These are phyloP conservation scores for Dianthus caryophyllus DNA, from an alignment of 148 eudicot species.

Conservation along the genomic window DNA sequence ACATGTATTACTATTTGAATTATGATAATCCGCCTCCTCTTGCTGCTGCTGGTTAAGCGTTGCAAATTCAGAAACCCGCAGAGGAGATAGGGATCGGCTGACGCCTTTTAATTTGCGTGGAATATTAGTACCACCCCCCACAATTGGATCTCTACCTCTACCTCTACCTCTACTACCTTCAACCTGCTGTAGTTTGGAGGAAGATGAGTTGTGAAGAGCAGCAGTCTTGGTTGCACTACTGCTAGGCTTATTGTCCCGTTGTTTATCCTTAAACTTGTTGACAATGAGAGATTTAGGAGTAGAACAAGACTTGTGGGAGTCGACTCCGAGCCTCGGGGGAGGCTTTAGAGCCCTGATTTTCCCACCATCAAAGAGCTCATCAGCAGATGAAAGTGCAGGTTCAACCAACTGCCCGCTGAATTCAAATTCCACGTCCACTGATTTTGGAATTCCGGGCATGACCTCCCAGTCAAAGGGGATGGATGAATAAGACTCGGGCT, in stretches of 20 bases:
- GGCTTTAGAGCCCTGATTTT: slow-evolving; percentile 33
- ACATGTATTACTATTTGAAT: neutral
- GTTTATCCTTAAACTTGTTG: slow-evolving; percentile 15
- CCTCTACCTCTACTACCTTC: neutral
- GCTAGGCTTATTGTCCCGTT: slow-evolving; percentile 8
- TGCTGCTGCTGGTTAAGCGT: slow-evolving; percentile 19
- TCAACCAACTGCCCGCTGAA: slow-evolving; percentile 47
- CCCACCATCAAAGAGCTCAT: slow-evolving; percentile 33
- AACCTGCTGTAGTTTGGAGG: no score
- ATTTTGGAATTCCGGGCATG: slow-evolving; percentile 31
- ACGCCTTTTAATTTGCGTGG: slow-evolving; percentile 17
- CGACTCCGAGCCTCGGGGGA: slow-evolving; percentile 9
- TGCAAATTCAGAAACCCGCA: slow-evolving; percentile 38
- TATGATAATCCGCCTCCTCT: neutral
- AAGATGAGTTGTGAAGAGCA: slow-evolving; percentile 12
- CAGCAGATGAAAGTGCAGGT: slow-evolving; percentile 29
- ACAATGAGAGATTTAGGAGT: slow-evolving; percentile 17
- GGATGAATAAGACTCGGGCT: neutral
- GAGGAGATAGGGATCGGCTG: slow-evolving; percentile 37
- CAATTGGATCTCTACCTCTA: slow-evolving; percentile 3
- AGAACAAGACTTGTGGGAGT: neutral
- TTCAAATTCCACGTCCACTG: slow-evolving; percentile 36
- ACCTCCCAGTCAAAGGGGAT: slow-evolving; percentile 44
- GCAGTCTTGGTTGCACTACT: slow-evolving; percentile 22
- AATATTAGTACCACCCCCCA: neutral